phyloP scores from a whole-genome alignment of 495 filamentous ascomycete genomes.

The Tuber umbilicatum region DNA sequence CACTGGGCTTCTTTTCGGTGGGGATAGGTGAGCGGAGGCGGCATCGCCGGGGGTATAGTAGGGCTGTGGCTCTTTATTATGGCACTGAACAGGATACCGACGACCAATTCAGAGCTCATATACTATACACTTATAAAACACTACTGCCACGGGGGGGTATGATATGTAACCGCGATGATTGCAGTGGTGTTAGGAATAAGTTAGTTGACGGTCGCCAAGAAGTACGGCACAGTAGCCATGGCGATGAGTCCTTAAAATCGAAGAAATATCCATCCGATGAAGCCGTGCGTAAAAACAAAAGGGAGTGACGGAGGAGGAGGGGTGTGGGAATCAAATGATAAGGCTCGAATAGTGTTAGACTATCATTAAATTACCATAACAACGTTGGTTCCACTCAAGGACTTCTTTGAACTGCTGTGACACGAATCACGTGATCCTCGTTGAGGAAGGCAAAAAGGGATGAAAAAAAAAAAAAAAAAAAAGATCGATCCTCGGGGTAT shows the following conservation, averaged over 20 bases:
- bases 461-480: background rate
- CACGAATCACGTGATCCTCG: background rate
- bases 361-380: background rate
- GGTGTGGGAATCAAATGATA: background rate
- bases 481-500: background rate
- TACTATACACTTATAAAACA: background rate
- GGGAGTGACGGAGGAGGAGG: background rate
- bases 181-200: background rate
- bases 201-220: background rate
- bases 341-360: background rate
- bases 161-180: background rate
- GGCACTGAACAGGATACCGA: background rate
- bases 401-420: background rate
- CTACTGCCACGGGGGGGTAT: background rate
- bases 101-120: too few species aligned
- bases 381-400: conserved; percentile 1
- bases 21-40: background rate
- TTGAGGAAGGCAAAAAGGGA: background rate
- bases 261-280: background rate
- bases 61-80: background rate
- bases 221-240: background rate
- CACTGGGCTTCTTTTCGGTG: background rate
- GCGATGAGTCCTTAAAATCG: background rate
- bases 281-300: background rate
- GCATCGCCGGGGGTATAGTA: background rate